phyloP scores from a whole-genome alignment of 371 early-diverging fungal genomes.

The Mucor piriformis region DNA sequence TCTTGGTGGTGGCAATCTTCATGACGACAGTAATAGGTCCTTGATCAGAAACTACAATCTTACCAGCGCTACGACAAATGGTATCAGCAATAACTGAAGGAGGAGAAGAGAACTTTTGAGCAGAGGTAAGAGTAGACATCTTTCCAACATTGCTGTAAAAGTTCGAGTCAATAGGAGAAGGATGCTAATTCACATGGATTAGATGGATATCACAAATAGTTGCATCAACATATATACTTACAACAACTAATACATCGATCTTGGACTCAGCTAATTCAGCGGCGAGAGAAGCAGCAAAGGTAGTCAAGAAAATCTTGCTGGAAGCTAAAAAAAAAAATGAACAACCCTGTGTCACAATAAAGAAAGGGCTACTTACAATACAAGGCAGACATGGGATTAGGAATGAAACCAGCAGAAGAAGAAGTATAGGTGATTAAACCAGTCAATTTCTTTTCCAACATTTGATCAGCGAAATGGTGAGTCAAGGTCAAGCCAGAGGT shows the following conservation, averaged over 20 bases:
- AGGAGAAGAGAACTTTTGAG: constrained; percentile 51
- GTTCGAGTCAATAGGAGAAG: constrained; percentile 62
- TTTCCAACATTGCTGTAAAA: constrained; percentile 64
- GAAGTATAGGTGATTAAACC: constrained; percentile 65
- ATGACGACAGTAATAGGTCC: constrained; percentile 59
- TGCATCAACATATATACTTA: constrained; percentile 21
- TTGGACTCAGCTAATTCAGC: constrained; percentile 58
- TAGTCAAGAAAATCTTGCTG: constrained; percentile 62
- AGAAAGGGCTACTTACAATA: constrained; percentile 41
- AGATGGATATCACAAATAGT: too few relatives aligned
- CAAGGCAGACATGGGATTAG: constrained; percentile 59
- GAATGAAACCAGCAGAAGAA: constrained; percentile 61
- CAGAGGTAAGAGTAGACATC: constrained; percentile 51
- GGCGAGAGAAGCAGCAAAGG: constrained; percentile 60
- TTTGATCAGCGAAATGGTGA: constrained; percentile 57
- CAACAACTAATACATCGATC: constrained; percentile 63
- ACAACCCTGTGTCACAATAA: background rate
- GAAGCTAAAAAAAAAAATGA: constrained; percentile 34
- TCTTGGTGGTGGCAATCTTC: constrained; percentile 48
- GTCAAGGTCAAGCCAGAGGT: constrained; percentile 51
- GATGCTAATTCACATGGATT: constrained; percentile 42
- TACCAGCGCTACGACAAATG: constrained; percentile 60
- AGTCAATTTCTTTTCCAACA: constrained; percentile 43
- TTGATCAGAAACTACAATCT: constrained; percentile 60
- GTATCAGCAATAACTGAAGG: constrained; percentile 62